Percentiles rank a stretch among this genome's conserved stretches.
Evolutionary conservation across 176 grass and related monocot species (phyloP).

Genomic region (Raddia guianensis): DNA sequence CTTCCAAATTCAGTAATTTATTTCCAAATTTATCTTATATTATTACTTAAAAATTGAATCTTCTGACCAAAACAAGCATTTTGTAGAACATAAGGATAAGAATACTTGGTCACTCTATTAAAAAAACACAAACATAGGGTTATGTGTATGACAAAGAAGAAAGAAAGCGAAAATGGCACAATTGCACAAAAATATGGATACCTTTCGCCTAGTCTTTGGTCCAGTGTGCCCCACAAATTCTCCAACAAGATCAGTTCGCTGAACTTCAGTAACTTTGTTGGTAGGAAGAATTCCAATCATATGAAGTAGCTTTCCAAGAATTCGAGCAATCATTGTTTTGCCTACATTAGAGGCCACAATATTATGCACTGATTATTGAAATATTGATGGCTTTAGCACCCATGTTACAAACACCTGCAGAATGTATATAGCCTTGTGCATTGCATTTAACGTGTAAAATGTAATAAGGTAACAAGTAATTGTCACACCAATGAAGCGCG

Average conservation of each 20-base stretch:
- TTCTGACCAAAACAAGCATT: constrained; percentile 9
- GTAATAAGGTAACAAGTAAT: constrained; percentile 4
- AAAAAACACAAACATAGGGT: neutral
- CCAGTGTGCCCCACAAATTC: constrained; percentile 98
- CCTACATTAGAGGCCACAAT: constrained; percentile 61
- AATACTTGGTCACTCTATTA: neutral
- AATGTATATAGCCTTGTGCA: constrained; percentile 11
- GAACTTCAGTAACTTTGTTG: constrained; percentile 91
- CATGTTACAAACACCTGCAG: constrained; percentile 7
- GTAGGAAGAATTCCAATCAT: constrained; percentile 88
- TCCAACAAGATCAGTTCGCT: constrained; percentile 97
- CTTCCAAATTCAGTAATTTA: neutral
- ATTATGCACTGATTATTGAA: constrained; percentile 20
- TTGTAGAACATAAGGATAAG: neutral
- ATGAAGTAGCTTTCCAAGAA: constrained; percentile 91
- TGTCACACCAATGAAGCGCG: neutral
- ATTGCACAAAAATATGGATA: constrained; percentile 38
- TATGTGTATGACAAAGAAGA: constrained; percentile 1
- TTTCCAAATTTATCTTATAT: neutral
- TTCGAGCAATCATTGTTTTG: constrained; percentile 98
- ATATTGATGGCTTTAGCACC: constrained; percentile 1
- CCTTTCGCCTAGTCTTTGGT: constrained; percentile 95
- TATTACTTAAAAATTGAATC: constrained; percentile 11
- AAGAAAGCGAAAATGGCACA: constrained; percentile 19
- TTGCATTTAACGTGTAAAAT: constrained; percentile 17